These are phyloP conservation scores for Fusarium buharicum DNA, from an alignment of 2,329 filamentous ascomycete genomes.

Conservation along the genomic window DNA sequence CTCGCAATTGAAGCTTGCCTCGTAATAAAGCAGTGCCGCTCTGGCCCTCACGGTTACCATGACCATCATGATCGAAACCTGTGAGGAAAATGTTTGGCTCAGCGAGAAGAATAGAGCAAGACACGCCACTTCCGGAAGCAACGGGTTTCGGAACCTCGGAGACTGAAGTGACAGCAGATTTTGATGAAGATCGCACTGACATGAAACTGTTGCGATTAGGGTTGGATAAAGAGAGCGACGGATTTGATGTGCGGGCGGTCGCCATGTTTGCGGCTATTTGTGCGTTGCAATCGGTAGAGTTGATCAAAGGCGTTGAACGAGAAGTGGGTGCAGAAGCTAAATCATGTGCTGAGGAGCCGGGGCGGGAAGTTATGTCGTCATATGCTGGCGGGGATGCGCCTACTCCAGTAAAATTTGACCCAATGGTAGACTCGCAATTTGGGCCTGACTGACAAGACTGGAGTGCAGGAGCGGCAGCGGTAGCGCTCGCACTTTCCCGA, in stretches of 20 bases:
- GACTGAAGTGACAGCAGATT: constrained; percentile 63
- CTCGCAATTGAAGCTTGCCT: constrained; percentile 81
- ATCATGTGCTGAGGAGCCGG: constrained; percentile 42
- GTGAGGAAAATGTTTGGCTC: constrained; percentile 84
- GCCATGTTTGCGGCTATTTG: constrained; percentile 38
- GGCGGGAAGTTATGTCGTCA: constrained; percentile 44
- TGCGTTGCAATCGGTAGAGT: constrained; percentile 33
- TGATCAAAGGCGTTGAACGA: constrained; percentile 31
- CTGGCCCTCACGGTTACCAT: constrained; percentile 59
- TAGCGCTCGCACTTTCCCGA: constrained; percentile 22
- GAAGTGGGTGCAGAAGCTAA: constrained; percentile 38
- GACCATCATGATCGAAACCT: constrained; percentile 79
- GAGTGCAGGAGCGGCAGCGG: no score
- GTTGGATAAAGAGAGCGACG: constrained; percentile 41
- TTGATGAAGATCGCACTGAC: constrained; percentile 61
- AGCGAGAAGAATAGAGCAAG: constrained; percentile 77
- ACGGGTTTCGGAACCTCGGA: constrained; percentile 75
- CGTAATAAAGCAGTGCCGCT: constrained; percentile 86
- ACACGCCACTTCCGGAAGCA: constrained; percentile 80
- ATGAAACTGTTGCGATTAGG: constrained; percentile 61
- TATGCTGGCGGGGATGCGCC: constrained; percentile 45
- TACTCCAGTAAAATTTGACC: constrained; percentile 36
- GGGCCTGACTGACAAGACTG: constrained; percentile 7
- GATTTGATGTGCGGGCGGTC: constrained; percentile 38
- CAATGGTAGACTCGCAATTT: constrained; percentile 29